Conservation (phyloP, 2,329 filamentous ascomycete genomes). For the Cordyceps tenuipes region DNA sequence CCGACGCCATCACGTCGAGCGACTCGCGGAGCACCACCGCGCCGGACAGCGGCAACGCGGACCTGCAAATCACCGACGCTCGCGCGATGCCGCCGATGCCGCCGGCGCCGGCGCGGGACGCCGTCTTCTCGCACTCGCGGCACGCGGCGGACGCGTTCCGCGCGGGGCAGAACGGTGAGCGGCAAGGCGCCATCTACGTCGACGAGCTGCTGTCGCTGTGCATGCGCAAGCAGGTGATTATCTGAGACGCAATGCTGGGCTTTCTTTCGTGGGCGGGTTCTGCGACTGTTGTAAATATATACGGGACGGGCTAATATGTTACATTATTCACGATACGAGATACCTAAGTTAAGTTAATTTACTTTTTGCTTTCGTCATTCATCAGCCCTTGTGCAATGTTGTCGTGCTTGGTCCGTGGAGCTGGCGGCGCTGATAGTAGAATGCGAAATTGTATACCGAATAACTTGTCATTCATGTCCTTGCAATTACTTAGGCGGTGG, state of each 20-base stretch:
- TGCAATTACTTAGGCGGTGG: no score
- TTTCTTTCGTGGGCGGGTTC: background rate
- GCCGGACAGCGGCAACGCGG: background rate
- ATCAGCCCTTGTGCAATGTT: no score
- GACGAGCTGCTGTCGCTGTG: constrained; percentile 17
- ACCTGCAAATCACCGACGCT: background rate
- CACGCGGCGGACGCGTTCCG: constrained; percentile 8
- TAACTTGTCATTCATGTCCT: no score
- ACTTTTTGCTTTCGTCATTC: no score
- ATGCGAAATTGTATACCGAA: no score
- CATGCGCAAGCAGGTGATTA: constrained; percentile 13
- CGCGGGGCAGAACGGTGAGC: background rate
- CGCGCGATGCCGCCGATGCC: background rate
- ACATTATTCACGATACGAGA: no score
- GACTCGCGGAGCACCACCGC: background rate
- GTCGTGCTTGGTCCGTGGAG: no score
- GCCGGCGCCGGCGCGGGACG: background rate
- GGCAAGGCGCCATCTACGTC: constrained; percentile 13
- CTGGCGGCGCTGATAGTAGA: no score
- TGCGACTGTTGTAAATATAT: background rate
- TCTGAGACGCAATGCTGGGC: background rate
- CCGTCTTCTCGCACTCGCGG: background rate
- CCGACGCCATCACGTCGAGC: background rate
- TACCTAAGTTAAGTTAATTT: no score
- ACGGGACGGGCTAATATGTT: no score